Evolutionary conservation across 2,329 filamentous ascomycete genomes (phyloP).

Genomic region (Parascedosporium putredinis): DNA sequence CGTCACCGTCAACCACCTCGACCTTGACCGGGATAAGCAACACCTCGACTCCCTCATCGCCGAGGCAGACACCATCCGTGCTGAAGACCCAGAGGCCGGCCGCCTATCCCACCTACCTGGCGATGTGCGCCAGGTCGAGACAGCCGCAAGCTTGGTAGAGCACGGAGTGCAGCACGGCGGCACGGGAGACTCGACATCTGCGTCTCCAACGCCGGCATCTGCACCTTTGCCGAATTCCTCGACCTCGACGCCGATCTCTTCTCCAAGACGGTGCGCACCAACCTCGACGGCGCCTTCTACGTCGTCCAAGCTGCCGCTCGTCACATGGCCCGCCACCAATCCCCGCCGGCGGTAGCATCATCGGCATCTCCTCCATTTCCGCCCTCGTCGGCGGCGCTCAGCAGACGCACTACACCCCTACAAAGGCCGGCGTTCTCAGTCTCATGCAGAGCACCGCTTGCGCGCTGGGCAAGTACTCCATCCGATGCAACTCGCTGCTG

Average conservation of each 20-base stretch:
- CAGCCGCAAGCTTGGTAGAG: constrained; percentile 56
- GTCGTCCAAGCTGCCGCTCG: constrained; percentile 73
- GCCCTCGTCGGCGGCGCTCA: constrained; percentile 67
- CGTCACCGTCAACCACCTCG: constrained; percentile 74
- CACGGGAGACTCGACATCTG: constrained; percentile 58
- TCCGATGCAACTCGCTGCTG: constrained; percentile 74
- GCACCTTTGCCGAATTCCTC: constrained; percentile 79
- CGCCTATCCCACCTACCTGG: constrained; percentile 59
- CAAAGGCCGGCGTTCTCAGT: constrained; percentile 71
- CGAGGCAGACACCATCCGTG: constrained; percentile 36
- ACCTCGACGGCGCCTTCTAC: constrained; percentile 84
- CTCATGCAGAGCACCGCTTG: constrained; percentile 79
- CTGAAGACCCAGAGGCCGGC: constrained; percentile 34
- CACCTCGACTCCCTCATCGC: constrained; percentile 44
- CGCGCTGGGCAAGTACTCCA: constrained; percentile 63
- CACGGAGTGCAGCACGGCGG: constrained; percentile 52
- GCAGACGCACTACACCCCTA: constrained; percentile 81
- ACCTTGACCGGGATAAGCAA: constrained; percentile 37
- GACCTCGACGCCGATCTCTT: constrained; percentile 63
- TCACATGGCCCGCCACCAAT: constrained; percentile 60
- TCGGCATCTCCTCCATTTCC: constrained; percentile 62
- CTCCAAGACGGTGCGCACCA: constrained; percentile 61
- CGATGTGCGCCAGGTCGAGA: constrained; percentile 66
- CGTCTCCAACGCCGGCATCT: constrained; percentile 82
- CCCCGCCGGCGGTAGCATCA: constrained; percentile 67